Base-by-base conservation (phyloP, 768 basidiomycete species). In the Lenzites betulinus region DNA sequence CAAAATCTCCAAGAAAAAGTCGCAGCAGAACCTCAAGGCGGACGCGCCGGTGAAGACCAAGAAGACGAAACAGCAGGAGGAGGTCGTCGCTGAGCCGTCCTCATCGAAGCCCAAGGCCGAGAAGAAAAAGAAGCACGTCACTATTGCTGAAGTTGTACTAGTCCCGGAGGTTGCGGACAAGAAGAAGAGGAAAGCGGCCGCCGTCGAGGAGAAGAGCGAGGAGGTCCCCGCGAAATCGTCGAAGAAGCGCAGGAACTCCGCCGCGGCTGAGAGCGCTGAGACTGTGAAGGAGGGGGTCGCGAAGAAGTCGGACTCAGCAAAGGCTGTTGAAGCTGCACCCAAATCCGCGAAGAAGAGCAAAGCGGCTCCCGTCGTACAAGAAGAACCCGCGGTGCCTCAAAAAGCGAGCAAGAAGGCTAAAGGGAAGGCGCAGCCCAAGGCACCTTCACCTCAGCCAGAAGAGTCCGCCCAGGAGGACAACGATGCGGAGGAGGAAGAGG, bases 1-100 rank as follows among this genome's bases (percentile, higher is more conserved):
- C n/a, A 69, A 64, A 22, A 54, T 61, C 13, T 47, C 64, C 13
- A 66, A 65, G 44, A 63, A 67, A 51, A 69, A 69, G 59, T 58
- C 64, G 16, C 64, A 67, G 53, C 49, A 52, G 30, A 44, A 60
- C 41, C 33, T 56, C 15, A 42, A 56, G 20, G 56, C 41, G 15
- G 65, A 65, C 38, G 22, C 47, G 13, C 33, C 51, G 9, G 64
- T 63, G 52, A 66, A 65, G 46, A 28, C 36, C 2, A 69, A 66
- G 54, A 57, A 43, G 44, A 22, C 30, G 30, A 33, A 33, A 33
- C 30, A 33, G 30, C 30, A 33, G 11, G 30, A 33, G 11, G 30
- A 33, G 30, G 11, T 33, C 30, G 11, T 33, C 30, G 30, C 41
- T 15, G 49, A 53, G 26, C 25, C 25, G 1, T 11, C 15, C 23